Evolutionary conservation across 2,329 filamentous ascomycete genomes (phyloP), one percentile per base, ranked within the genome.

Genomic region (Colletotrichum noveboracense): DNA sequence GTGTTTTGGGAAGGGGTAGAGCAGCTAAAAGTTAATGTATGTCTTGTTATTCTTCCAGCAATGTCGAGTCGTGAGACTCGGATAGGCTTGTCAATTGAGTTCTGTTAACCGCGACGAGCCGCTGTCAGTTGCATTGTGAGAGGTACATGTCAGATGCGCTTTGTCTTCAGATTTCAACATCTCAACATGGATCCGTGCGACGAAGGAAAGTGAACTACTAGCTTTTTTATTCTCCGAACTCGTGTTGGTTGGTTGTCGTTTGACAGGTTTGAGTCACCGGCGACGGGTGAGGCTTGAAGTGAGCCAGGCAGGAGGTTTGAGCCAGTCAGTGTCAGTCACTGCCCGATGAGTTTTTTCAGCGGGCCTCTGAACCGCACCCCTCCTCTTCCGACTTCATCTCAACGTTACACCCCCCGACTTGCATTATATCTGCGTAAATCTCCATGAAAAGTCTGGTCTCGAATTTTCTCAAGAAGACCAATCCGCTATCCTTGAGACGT

Each of bases 311-410:
- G 16, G 64, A 66, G 64, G 64, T 18, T 14, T 24, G 21, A 52
- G 38, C 38, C 38, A 30, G 36, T 66, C 38, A 21, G 36, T 66
- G 32, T 7, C 58, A 62, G 58, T 62, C 60, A 62, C 32, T 64
- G 36, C 36, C 64, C 21, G 8, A 43, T 48, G 21, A 21, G 34
- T 66, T 66, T 66, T 52, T 66, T 21, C 64, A 24, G 64, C 64
- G 64, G 64, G 64, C 24, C 28, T 48, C 2, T 21, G 32, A 62
- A 21, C 60, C 32, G 32, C 28, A 32, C 60, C 32, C 28, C 60
- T 32, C 4, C 86, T 88, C 68, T 91, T n/a, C 32, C 61, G 34
- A 32, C 61, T n/a, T 34, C 61, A 38, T 64, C 18, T 34, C 30
- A 52, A 52, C n/a, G 2, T 21, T 4, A 7, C 10, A 52, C 43